These are phyloP conservation scores for Sicyos baderoa DNA, from an alignment of 306 rosid species.

Conservation along the genomic window DNA sequence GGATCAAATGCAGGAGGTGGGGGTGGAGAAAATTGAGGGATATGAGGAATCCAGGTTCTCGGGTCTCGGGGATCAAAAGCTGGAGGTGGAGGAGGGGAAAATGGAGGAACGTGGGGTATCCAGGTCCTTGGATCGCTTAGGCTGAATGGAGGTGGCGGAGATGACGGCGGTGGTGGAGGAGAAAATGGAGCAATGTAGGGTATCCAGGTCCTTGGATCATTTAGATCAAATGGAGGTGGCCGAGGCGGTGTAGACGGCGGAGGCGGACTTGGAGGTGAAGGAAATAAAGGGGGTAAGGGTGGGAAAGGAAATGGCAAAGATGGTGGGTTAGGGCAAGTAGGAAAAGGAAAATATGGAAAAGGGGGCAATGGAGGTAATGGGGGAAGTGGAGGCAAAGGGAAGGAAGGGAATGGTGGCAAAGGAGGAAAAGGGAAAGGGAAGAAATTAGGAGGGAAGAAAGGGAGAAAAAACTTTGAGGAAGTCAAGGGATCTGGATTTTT, in stretches of 20 bases:
- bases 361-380: constrained; percentile 26
- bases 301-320: constrained; percentile 29
- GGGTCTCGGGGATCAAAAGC: constrained; percentile 40
- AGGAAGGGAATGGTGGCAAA: constrained; percentile 32
- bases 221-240: constrained; percentile 40
- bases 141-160: constrained; percentile 39
- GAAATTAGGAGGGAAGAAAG: constrained; percentile 34
- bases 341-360: constrained; percentile 24
- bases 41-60: constrained; percentile 44
- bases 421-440: constrained; percentile 46
- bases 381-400: constrained; percentile 30
- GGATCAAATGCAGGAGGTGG: constrained; percentile 37
- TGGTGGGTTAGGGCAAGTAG: constrained; percentile 26
- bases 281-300: constrained; percentile 15
- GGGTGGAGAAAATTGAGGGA: constrained; percentile 38
- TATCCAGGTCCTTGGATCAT: constrained; percentile 41
- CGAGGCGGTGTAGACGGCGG: constrained; percentile 28
- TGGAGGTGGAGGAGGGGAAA: constrained; percentile 27
- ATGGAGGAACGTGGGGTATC: constrained; percentile 34
- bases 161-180: constrained; percentile 27
- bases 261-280: constrained; percentile 20
- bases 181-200: constrained; percentile 32
- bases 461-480: constrained; percentile 43
- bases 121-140: constrained; percentile 39
- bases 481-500: constrained; percentile 27